Base-by-base conservation (phyloP, 352 stramenopile species). In the Globisporangium splendens region DNA sequence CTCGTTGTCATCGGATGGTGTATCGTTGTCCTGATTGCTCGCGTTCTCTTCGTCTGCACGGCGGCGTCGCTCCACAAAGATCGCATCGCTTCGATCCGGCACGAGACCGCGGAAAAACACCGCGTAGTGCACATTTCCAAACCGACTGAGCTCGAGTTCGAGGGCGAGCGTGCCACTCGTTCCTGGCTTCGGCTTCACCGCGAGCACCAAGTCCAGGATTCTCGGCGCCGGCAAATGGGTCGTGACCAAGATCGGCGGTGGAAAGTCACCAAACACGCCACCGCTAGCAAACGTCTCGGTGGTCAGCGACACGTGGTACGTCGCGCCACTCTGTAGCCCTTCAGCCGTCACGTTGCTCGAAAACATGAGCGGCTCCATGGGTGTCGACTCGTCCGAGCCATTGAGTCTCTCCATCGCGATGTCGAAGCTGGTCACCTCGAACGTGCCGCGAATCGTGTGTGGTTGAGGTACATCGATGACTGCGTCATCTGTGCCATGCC, bases 261-360 rank as follows among this genome's bases (percentile, higher is more conserved):
- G 83, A 13, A 88, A 91, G 11, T 82, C 78, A 2, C 82, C 84
- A 54, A 86, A 94, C 5, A 94, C 84, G 1, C 84, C 84, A 18
- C 71, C 53, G 41, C 81, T 91, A 0, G 50, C 54, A 11, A 66
- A 61, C 0, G 82, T 91, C 61, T 94, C 83, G 0, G 85, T 91
- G 8, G 82, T 89, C 14, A 94, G 70, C 8, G 82, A 94, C 17
- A 90, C 64, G 41, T 91, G 82, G 50, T 94, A 94, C 5, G 74
- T 89, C 13, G 63, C 76, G 2, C 65, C 79, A 5, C 70, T 62
- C 18, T 63, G 68, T 10, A 94, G 67, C 5, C 62, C 60, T 0
- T 39, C 22, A 20, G 92, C 52, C 0, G 75, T 89, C n/a, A 73
- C 55, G 54, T 92, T 90, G 39, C 63, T 72, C 3, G 77, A 62